A percentile compares a stretch with the other conserved stretches of the same genome.
phyloP scores from a whole-genome alignment of 2,329 filamentous ascomycete genomes.

The Colletotrichum simmondsii region DNA sequence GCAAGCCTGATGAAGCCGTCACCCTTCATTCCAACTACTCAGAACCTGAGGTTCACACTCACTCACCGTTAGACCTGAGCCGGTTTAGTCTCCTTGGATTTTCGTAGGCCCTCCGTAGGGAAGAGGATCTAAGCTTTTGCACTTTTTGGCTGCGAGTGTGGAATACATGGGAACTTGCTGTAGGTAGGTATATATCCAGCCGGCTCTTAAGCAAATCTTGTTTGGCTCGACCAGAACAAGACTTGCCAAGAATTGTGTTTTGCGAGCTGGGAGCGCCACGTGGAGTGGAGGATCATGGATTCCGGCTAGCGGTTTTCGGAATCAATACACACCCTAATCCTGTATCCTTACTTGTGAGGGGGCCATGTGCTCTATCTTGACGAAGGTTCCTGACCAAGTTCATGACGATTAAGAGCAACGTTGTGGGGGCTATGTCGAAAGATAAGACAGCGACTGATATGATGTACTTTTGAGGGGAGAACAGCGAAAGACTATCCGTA shows the following conservation, averaged over 20 bases:
- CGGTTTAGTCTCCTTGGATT: no score
- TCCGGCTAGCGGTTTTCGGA: neutral
- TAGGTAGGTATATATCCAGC: neutral
- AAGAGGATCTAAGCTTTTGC: no score
- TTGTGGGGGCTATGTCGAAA: neutral
- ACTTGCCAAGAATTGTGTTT: neutral
- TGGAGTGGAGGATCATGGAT: neutral
- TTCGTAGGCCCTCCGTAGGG: no score
- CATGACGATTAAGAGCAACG: neutral
- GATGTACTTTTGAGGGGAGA: neutral
- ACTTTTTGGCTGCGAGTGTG: neutral
- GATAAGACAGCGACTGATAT: neutral
- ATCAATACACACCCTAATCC: neutral
- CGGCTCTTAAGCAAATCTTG: neutral
- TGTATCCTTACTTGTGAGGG: neutral
- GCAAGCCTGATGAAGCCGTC: neutral
- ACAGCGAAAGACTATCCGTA: neutral
- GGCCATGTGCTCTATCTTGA: neutral
- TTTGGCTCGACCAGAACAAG: neutral
- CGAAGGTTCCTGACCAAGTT: neutral
- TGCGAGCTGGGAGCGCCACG: neutral
- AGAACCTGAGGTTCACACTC: no score
- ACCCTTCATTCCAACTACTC: no score
- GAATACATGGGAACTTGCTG: no score
- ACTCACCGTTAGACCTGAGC: no score